Percentiles rank a stretch among this genome's conserved stretches.
Evolutionary conservation across 225 moss, liverwort and hornwort genomes (phyloP).

Genomic region (Physcomitrium patens): DNA sequence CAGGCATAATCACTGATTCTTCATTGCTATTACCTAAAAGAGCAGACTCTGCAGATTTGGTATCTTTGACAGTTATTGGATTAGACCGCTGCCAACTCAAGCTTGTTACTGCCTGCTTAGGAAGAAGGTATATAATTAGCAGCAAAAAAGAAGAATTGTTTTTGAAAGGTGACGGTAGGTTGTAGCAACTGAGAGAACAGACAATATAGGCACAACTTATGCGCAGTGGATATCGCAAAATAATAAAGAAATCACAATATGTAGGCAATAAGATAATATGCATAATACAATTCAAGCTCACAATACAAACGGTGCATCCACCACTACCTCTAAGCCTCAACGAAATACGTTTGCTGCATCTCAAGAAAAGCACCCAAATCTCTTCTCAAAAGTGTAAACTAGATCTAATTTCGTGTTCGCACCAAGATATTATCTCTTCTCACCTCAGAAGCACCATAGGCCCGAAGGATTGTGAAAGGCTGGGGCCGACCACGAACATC

Average conservation of each 20-base stretch:
- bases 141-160: not conserved
- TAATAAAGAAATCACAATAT: not conserved
- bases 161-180: not conserved
- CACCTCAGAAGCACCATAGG: slow-evolving; percentile 77
- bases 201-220: too few relatives aligned
- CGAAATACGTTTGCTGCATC: slow-evolving; percentile 16
- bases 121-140: slow-evolving; percentile 5
- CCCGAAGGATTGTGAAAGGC: slow-evolving; percentile 77
- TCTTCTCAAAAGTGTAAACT: not conserved
- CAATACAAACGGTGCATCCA: not conserved
- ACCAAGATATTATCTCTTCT: slow-evolving; percentile 6
- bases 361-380: slow-evolving; percentile 1
- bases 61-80: slow-evolving; percentile 72
- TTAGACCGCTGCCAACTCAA: slow-evolving; percentile 88
- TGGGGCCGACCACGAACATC: slow-evolving; percentile 79
- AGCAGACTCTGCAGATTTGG: slow-evolving; percentile 70
- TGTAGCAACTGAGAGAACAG: not conserved
- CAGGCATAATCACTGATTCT: slow-evolving; percentile 83
- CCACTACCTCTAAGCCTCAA: slow-evolving; percentile 1
- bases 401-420: not conserved
- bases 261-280: not conserved
- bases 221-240: too few relatives aligned
- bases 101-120: slow-evolving; percentile 66
- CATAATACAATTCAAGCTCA: not conserved
- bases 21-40: slow-evolving; percentile 69